These are phyloP conservation scores for Solidago caesia DNA, from an alignment of 129 eudicot species.

Conservation along the genomic window DNA sequence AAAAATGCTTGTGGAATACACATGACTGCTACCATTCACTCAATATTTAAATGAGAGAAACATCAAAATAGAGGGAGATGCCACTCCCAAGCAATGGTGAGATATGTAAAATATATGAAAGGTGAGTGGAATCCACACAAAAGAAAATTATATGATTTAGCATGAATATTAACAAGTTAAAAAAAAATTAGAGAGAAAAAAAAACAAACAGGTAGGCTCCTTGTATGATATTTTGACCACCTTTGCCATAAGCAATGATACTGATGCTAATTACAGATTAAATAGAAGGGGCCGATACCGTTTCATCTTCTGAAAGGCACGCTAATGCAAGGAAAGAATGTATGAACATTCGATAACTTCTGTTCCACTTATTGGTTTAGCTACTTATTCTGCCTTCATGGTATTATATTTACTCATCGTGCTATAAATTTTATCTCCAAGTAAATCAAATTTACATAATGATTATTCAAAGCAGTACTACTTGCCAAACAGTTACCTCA, in stretches of 20 bases:
- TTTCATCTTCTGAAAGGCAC: not conserved
- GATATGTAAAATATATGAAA: not conserved
- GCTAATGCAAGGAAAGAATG: not conserved
- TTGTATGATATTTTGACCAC: not conserved
- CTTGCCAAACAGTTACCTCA: not conserved
- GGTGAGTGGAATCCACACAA: not conserved
- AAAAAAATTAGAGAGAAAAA: not conserved
- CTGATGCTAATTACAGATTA: not conserved
- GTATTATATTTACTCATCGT: not conserved
- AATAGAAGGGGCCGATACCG: not conserved
- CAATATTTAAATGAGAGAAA: not conserved
- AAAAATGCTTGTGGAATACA: slow-evolving; percentile 14
- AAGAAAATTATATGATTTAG: not conserved
- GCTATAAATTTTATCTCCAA: not conserved
- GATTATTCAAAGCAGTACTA: not conserved
- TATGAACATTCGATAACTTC: not conserved
- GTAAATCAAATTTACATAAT: not conserved
- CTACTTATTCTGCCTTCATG: not conserved
- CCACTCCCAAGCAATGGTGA: not conserved
- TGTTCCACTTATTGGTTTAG: not conserved
- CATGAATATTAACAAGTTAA: too few species aligned
- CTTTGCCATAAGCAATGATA: not conserved
- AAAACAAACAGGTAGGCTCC: not conserved
- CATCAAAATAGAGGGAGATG: not conserved
- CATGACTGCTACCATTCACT: not conserved